These are phyloP conservation scores for Funneliformis geosporum DNA, from an alignment of 192 early-diverging fungal species.

Conservation along the genomic window DNA sequence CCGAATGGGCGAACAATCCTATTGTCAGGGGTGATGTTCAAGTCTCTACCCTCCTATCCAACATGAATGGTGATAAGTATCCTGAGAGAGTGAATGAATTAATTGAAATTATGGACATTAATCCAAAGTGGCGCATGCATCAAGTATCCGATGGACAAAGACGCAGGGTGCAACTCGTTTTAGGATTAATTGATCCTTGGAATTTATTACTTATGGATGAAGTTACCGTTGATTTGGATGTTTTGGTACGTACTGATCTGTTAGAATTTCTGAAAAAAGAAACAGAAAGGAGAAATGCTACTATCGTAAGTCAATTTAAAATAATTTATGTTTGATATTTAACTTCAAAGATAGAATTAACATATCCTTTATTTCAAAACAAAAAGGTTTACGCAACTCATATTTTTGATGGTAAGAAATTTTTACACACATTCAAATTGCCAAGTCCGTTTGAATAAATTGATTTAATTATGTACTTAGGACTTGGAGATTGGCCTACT, in stretches of 20 bases:
- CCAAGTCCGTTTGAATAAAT: neutral
- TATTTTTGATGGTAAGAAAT: slow-evolving; percentile 72
- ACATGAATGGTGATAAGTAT: slow-evolving; percentile 62
- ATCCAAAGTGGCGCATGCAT: slow-evolving; percentile 66
- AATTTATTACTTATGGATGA: slow-evolving; percentile 72
- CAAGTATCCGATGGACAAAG: slow-evolving; percentile 70
- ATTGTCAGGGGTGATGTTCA: slow-evolving; percentile 67
- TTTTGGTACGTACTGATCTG: slow-evolving; percentile 70
- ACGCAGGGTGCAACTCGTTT: slow-evolving; percentile 70
- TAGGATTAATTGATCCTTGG: slow-evolving; percentile 72
- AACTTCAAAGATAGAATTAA: neutral
- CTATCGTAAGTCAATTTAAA: slow-evolving; percentile 51
- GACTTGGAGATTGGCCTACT: slow-evolving; percentile 65
- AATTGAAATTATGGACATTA: slow-evolving; percentile 71
- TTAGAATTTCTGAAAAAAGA: slow-evolving; percentile 66
- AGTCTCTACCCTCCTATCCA: slow-evolving; percentile 65
- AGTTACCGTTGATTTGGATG: slow-evolving; percentile 81
- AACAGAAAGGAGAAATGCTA: slow-evolving; percentile 59
- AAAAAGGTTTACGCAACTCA: slow-evolving; percentile 70
- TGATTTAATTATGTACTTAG: neutral
- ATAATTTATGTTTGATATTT: neutral
- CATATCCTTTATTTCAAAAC: neutral
- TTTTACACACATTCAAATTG: neutral
- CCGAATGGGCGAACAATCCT: slow-evolving; percentile 79
- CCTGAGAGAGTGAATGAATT: slow-evolving; percentile 60